Percentiles rank a stretch among this genome's conserved stretches.
Conservation (phyloP, 106 monocot species). For the Acanthochlamys bracteata region DNA sequence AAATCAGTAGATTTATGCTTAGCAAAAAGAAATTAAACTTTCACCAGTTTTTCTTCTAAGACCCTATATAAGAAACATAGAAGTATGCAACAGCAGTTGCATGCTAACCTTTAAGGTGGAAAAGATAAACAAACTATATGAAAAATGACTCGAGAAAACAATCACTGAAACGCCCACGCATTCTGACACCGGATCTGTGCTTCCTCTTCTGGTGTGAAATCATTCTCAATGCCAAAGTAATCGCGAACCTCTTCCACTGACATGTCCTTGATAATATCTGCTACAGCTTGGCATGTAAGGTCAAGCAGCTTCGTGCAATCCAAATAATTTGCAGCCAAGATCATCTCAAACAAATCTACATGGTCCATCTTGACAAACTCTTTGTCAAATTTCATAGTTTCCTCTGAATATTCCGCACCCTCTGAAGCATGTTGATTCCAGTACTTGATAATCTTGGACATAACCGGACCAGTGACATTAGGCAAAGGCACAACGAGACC, state of each 20-base stretch:
- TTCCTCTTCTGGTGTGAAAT: slow-evolving; percentile 5
- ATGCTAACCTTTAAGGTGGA: too few relatives aligned
- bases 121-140: too few relatives aligned
- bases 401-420: not conserved
- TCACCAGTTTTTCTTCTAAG: too few relatives aligned
- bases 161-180: slow-evolving; percentile 6
- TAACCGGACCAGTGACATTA: too few relatives aligned
- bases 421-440: not conserved
- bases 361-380: not conserved
- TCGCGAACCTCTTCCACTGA: not conserved
- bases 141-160: too few relatives aligned
- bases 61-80: too few relatives aligned
- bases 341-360: not conserved
- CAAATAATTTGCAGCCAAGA: slow-evolving; percentile 6
- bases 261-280: slow-evolving; percentile 1
- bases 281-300: not conserved
- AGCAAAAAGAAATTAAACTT: too few relatives aligned
- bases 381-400: not conserved
- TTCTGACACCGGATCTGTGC: not conserved
- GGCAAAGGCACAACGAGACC: too few relatives aligned
- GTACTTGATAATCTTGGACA: not conserved
- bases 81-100: too few relatives aligned
- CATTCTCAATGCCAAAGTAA: not conserved
- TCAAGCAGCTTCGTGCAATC: not conserved
- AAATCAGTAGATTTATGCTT: too few relatives aligned